Percentiles rank a stretch among this genome's conserved stretches.
These are phyloP conservation scores for Oryza nivara DNA, from an alignment of 176 grass and related monocot genomes.

Conservation along the genomic window DNA sequence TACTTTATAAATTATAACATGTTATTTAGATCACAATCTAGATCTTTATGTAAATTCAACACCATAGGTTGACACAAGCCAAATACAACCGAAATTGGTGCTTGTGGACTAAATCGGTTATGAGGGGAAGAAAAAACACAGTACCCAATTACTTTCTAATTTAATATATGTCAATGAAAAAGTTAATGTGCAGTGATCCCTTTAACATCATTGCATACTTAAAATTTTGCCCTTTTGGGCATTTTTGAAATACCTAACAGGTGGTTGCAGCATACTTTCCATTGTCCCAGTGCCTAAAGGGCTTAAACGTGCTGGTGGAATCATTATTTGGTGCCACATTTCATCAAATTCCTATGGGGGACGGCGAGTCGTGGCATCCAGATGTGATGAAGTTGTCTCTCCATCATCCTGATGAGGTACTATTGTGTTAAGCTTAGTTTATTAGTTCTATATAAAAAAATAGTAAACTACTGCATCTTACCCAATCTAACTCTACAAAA, in stretches of 20 bases:
- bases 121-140: constrained; percentile 8
- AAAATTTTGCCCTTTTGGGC: not conserved
- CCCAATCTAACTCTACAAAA: not conserved
- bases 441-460: constrained; percentile 11
- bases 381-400: constrained; percentile 95
- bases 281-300: constrained; percentile 73
- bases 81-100: constrained; percentile 15
- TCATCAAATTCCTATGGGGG: constrained; percentile 62
- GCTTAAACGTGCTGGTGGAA: constrained; percentile 83
- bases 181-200: not conserved
- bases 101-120: not conserved
- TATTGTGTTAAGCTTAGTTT: constrained; percentile 18
- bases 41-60: constrained; percentile 24
- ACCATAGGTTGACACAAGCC: constrained; percentile 6
- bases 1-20: constrained; percentile 19
- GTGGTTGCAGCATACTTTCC: constrained; percentile 81
- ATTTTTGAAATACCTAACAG: constrained; percentile 47
- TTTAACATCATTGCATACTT: constrained; percentile 9
- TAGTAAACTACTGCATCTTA: constrained; percentile 11
- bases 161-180: not conserved
- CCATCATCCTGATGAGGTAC: constrained; percentile 88
- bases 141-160: not conserved
- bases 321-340: constrained; percentile 96
- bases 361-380: constrained; percentile 89
- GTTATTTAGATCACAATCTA: not conserved